Percentiles rank a stretch among this genome's conserved stretches.
Evolutionary conservation across 148 eudicot genomes (phyloP).

Genomic region (Heliosperma pusillum): DNA sequence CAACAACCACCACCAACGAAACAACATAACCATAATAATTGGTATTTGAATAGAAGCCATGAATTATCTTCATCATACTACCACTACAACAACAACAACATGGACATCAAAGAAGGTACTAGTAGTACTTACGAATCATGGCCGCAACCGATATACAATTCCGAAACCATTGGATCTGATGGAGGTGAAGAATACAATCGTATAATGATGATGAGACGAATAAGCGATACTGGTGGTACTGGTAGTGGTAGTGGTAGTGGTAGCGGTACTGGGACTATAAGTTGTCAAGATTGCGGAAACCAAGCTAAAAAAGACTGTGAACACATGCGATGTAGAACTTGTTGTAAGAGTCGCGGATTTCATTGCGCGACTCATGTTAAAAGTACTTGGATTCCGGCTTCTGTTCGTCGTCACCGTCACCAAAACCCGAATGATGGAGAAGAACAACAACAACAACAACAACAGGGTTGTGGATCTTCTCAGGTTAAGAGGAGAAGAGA

Average conservation of each 20-base stretch:
- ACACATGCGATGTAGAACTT: conserved; percentile 42
- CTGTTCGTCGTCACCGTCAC: conserved; percentile 34
- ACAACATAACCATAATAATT: neutral
- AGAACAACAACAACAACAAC: too few species aligned
- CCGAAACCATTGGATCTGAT: conserved; percentile 15
- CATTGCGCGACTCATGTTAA: conserved; percentile 40
- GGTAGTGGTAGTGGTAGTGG: neutral
- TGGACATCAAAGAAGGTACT: neutral
- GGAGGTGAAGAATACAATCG: neutral
- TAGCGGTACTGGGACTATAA: conserved; percentile 12
- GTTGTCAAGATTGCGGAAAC: conserved; percentile 45
- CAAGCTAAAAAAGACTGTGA: conserved; percentile 43
- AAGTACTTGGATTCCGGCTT: conserved; percentile 42
- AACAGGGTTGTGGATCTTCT: neutral
- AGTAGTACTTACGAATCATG: conserved; percentile 10
- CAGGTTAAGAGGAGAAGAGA: conserved; percentile 14
- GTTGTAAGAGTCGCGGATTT: conserved; percentile 37
- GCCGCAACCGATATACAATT: neutral
- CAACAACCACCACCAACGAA: neutral
- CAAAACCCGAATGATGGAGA: neutral
- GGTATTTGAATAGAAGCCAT: conserved; percentile 8
- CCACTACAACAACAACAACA: neutral
- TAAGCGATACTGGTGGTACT: neutral
- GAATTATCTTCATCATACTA: neutral
- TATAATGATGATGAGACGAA: conserved; percentile 18